A percentile compares a stretch with the other conserved stretches of the same genome.
phyloP scores from a whole-genome alignment of 768 basidiomycete species.

The Pilatotrama ljubarskyi region DNA sequence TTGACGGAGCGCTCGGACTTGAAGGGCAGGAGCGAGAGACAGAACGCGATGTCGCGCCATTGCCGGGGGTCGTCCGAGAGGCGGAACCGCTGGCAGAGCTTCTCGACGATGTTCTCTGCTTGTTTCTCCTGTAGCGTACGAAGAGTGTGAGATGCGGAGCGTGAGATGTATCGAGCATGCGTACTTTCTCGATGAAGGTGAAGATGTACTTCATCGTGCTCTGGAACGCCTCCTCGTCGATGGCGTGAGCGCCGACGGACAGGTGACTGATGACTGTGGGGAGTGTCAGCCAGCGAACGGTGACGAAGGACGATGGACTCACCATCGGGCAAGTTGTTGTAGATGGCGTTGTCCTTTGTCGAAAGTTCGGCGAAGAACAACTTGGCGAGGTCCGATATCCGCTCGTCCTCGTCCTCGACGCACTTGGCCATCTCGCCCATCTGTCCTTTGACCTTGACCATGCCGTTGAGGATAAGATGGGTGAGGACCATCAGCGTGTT shows the following conservation, averaged over 20 bases:
- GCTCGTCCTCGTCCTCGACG: slow-evolving; percentile 82
- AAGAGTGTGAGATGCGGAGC: neutral
- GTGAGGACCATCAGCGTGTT: slow-evolving; percentile 99
- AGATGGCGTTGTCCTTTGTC: slow-evolving; percentile 98
- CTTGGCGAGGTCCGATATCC: slow-evolving; percentile 94
- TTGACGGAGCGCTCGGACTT: slow-evolving; percentile 96
- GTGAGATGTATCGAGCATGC: slow-evolving; percentile 17
- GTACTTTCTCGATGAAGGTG: slow-evolving; percentile 92
- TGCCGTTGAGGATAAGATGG: slow-evolving; percentile 94
- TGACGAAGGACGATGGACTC: slow-evolving; percentile 24
- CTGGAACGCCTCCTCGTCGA: slow-evolving; percentile 91
- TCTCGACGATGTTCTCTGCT: slow-evolving; percentile 96
- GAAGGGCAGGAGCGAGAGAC: slow-evolving; percentile 91
- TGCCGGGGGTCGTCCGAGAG: slow-evolving; percentile 86
- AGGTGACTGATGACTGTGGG: slow-evolving; percentile 87
- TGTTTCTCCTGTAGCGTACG: slow-evolving; percentile 80
- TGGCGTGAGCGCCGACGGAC: slow-evolving; percentile 85
- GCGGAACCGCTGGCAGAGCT: slow-evolving; percentile 94
- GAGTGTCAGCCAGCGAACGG: neutral
- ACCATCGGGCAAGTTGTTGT: slow-evolving; percentile 98
- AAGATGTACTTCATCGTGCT: slow-evolving; percentile 95
- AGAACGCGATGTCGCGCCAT: slow-evolving; percentile 97
- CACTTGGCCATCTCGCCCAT: slow-evolving; percentile 99
- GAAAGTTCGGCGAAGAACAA: slow-evolving; percentile 95
- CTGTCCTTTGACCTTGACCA: slow-evolving; percentile 99